Base-by-base conservation (phyloP, 2,329 filamentous ascomycete genomes). In the Pseudogymnoascus sp. region DNA sequence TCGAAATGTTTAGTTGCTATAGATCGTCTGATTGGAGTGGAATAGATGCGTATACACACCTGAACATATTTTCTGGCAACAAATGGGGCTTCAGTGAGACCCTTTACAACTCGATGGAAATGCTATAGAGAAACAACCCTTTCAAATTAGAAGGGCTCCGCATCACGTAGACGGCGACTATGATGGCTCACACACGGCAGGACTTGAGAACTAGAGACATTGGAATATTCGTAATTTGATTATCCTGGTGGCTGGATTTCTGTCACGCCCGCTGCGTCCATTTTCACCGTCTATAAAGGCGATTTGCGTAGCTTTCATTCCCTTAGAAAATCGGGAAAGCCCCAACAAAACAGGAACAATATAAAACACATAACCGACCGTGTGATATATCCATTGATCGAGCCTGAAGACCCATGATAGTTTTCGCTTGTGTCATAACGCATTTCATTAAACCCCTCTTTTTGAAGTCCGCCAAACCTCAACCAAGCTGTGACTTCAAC, bases 11-110 rank as follows among this genome's bases (percentile, higher is more conserved):
- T 38, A 33, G 6, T 26, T 16, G n/a, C 33, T 4, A 10, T n/a
- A 1, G n/a, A 19, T 60, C 61, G 26, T 66, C 38, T 44, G 24
- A 53, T 67, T 69, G 60, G 69, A 47, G 35, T 11, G 6, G 29
- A 33, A 61, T 62, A 86, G 87, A 91, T 77, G 86, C 83, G 0
- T 90, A 82, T 70, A 90, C 88, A 1, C 82, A 88, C 71, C 76
- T 91, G 29, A 83, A 84, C 3, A 83, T 91, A 63, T 78, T 78
- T 14, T 78, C 76, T 10, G 79, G 79, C 0, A 91, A 91, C 70
- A 73, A 79, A 0, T 90, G 83, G 80, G 81, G 81, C 1, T 74
- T 91, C 64, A 82, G 79, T 69, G 81, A 86, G 10, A 84, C 82
- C 4, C 76, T 85, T 33, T 84, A 85, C 67, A 80, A 74, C 66